These are phyloP conservation scores for Pseudocercospora cruenta DNA, from an alignment of 2,329 filamentous ascomycete genomes.

Conservation along the genomic window DNA sequence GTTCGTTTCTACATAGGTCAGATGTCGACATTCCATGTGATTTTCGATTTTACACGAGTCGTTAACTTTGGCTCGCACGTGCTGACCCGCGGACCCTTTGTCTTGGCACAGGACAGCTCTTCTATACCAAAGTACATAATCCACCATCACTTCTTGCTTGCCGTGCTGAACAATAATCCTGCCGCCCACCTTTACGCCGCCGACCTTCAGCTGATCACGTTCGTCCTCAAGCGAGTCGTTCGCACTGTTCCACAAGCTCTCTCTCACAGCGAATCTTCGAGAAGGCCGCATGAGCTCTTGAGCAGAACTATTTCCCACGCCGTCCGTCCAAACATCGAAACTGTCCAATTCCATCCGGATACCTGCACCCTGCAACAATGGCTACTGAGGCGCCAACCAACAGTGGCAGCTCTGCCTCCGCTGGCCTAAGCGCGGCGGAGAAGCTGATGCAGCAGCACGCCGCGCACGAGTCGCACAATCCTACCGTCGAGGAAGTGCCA, in stretches of 20 bases:
- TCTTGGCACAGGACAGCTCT: neutral
- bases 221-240: neutral
- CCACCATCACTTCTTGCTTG: neutral
- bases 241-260: neutral
- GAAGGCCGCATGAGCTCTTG: conserved; percentile 20
- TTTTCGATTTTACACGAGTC: neutral
- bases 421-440: conserved; percentile 54
- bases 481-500: conserved; percentile 76
- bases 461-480: conserved; percentile 55
- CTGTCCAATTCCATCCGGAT: conserved; percentile 22
- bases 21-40: neutral
- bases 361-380: conserved; percentile 33
- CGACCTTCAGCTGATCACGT: neutral
- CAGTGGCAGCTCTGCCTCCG: conserved; percentile 27
- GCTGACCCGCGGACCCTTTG: neutral
- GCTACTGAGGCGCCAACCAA: conserved; percentile 29
- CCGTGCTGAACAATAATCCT: neutral
- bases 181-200: neutral
- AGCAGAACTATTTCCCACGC: conserved; percentile 4
- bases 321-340: conserved; percentile 22
- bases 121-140: neutral
- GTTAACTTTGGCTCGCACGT: neutral
- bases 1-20: neutral
- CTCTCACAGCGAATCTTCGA: conserved; percentile 16
- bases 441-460: conserved; percentile 58